Percentiles rank a stretch among this genome's conserved stretches.
These are phyloP conservation scores for Cetraspora pellucida DNA, from an alignment of 192 early-diverging fungal species.

Conservation along the genomic window DNA sequence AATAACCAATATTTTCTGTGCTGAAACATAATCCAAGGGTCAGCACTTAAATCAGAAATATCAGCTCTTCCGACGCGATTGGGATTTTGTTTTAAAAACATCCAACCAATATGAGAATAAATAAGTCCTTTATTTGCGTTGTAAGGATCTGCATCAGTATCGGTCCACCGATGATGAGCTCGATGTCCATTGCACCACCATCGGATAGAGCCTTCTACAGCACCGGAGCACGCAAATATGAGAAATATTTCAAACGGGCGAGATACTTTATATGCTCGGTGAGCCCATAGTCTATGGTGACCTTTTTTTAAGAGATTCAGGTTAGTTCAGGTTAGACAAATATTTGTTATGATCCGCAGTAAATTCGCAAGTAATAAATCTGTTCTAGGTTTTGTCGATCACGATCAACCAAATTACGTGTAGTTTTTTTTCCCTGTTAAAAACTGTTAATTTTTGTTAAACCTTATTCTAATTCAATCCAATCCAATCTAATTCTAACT, in stretches of 20 bases:
- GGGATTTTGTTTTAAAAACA: conserved; percentile 77
- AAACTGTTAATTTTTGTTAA: too few species aligned
- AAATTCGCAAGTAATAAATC: too few species aligned
- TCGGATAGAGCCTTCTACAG: conserved; percentile 80
- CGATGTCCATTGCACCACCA: conserved; percentile 91
- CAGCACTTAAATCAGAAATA: conserved; percentile 76
- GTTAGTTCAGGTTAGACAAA: too few species aligned
- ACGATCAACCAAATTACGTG: too few species aligned
- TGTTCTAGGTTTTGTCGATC: too few species aligned
- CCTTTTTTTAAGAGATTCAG: conserved; percentile 36
- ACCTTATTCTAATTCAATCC: too few species aligned
- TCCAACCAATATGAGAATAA: conserved; percentile 86
- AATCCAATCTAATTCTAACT: too few species aligned
- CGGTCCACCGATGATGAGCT: conserved; percentile 89
- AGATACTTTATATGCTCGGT: conserved; percentile 73
- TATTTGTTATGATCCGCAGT: too few species aligned
- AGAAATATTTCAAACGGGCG: conserved; percentile 64
- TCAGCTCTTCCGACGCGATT: conserved; percentile 77
- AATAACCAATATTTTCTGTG: conserved; percentile 76
- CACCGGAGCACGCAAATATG: conserved; percentile 64
- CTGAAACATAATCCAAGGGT: conserved; percentile 73
- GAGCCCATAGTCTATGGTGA: conserved; percentile 84
- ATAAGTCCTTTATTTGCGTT: conserved; percentile 76
- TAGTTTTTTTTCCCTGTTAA: too few species aligned
- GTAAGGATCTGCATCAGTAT: conserved; percentile 84